Evolutionary conservation across 805 yeast species (phyloP).

Genomic region (Suhomyces sp.): DNA sequence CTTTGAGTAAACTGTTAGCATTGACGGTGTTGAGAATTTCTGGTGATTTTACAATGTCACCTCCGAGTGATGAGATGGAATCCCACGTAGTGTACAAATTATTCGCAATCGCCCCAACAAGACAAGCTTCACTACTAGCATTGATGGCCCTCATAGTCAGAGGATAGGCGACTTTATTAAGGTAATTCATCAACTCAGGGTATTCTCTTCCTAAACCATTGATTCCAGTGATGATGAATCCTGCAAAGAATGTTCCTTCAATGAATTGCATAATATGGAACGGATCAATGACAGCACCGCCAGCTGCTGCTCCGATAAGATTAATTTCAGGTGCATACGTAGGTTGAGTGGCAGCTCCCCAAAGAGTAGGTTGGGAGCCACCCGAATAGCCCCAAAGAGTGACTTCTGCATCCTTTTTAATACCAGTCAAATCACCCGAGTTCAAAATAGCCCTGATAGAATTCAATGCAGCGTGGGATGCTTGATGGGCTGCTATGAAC

Average conservation of each 20-base stretch:
- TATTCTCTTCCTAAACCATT: constrained; percentile 32
- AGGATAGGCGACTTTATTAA: not conserved
- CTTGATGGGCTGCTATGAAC: constrained; percentile 30
- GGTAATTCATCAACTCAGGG: constrained; percentile 12
- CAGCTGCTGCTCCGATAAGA: constrained; percentile 32
- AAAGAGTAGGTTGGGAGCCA: constrained; percentile 36
- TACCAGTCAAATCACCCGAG: constrained; percentile 16
- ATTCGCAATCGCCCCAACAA: not conserved
- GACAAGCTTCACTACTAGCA: constrained; percentile 3
- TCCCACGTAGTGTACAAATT: not conserved
- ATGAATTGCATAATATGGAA: constrained; percentile 22
- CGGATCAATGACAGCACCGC: constrained; percentile 37
- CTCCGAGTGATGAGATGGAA: not conserved
- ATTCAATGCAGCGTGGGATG: constrained; percentile 31
- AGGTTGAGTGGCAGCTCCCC: constrained; percentile 39
- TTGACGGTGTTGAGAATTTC: not conserved
- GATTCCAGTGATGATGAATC: constrained; percentile 28
- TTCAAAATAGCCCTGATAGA: constrained; percentile 27
- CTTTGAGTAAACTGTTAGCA: not conserved
- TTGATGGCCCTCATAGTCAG: not conserved
- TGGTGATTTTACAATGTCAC: not conserved
- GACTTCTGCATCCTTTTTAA: constrained; percentile 17
- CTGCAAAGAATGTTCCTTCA: constrained; percentile 28
- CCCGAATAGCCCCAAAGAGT: constrained; percentile 39
- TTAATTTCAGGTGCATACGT: constrained; percentile 33